These are phyloP conservation scores for Plectosphaerella sp. DNA, from an alignment of 2,329 filamentous ascomycete genomes.

Conservation along the genomic window DNA sequence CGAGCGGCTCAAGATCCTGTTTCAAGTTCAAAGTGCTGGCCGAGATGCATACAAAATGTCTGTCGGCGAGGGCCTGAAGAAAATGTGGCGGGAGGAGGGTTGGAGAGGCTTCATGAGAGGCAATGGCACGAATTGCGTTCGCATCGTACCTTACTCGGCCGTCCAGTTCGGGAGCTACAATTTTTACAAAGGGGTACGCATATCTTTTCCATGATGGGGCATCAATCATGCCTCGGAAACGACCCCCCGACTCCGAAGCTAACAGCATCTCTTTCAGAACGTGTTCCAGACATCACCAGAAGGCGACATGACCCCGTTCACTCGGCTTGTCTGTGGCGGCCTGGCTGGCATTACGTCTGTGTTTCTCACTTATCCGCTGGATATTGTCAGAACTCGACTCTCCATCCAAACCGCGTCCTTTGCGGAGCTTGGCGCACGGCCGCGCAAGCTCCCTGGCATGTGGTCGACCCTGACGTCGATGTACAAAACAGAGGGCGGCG, in stretches of 20 bases:
- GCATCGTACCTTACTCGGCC: slow-evolving; percentile 96
- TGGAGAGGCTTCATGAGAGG: slow-evolving; percentile 97
- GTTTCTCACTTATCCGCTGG: slow-evolving; percentile 89
- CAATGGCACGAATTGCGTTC: slow-evolving; percentile 97
- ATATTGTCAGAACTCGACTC: slow-evolving; percentile 91
- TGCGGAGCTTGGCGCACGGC: slow-evolving; percentile 61
- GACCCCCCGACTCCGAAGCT: slow-evolving; percentile 2
- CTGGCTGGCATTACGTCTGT: slow-evolving; percentile 94
- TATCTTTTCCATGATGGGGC: neutral
- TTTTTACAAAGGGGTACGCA: slow-evolving; percentile 80
- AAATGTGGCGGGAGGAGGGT: slow-evolving; percentile 97
- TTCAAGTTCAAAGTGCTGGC: slow-evolving; percentile 88
- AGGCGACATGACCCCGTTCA: slow-evolving; percentile 66
- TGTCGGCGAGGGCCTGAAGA: slow-evolving; percentile 79
- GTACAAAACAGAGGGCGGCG: slow-evolving; percentile 87
- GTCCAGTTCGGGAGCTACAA: slow-evolving; percentile 99
- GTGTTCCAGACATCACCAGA: slow-evolving; percentile 76
- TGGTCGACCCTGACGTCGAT: slow-evolving; percentile 76
- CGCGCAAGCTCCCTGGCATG: slow-evolving; percentile 81
- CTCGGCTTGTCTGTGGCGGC: slow-evolving; percentile 84
- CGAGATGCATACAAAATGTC: slow-evolving; percentile 92
- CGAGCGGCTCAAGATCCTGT: slow-evolving; percentile 94
- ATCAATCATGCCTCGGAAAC: neutral
- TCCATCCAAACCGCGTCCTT: slow-evolving; percentile 99
- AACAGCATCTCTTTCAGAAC: slow-evolving; percentile 34